A percentile compares a stretch with the other conserved stretches of the same genome.
phyloP scores from a whole-genome alignment of 139 green algal genomes.

The Zygnema circumcarinatum region DNA sequence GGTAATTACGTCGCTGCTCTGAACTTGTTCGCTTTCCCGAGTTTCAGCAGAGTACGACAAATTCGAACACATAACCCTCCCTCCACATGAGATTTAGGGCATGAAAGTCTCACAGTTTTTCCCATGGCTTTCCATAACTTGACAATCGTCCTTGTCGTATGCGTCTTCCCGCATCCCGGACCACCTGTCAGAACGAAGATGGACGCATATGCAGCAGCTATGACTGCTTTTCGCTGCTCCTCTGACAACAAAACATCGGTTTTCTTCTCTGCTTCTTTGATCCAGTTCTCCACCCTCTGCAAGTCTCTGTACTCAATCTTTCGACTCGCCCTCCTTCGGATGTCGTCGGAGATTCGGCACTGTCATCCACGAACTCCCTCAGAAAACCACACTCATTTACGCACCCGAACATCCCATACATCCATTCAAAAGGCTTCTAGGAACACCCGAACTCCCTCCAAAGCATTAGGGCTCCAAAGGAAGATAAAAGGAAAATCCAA shows the following conservation, averaged over 20 bases:
- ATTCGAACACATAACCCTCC: no score
- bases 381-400: no score
- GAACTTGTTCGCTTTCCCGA: no score
- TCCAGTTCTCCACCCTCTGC: slow-evolving; percentile 14
- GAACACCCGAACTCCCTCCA: no score
- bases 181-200: slow-evolving; percentile 59
- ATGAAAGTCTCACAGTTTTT: slow-evolving; percentile 21
- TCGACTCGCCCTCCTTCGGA: neutral
- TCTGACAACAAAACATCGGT: slow-evolving; percentile 9
- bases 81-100: no score
- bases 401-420: no score
- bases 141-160: slow-evolving; percentile 58
- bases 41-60: no score
- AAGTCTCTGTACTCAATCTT: neutral
- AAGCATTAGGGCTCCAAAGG: no score
- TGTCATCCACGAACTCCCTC: neutral
- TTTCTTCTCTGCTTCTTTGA: neutral
- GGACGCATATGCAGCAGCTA: slow-evolving; percentile 14
- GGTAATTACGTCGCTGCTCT: no score
- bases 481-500: no score
- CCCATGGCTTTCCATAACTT: slow-evolving; percentile 56
- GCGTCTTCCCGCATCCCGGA: slow-evolving; percentile 61
- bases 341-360: neutral
- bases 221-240: slow-evolving; percentile 38
- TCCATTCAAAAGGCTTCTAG: no score